Percentiles rank a stretch among this genome's conserved stretches.
phyloP scores from a whole-genome alignment of 2,329 filamentous ascomycete genomes.

The Colletotrichum cuscutae region DNA sequence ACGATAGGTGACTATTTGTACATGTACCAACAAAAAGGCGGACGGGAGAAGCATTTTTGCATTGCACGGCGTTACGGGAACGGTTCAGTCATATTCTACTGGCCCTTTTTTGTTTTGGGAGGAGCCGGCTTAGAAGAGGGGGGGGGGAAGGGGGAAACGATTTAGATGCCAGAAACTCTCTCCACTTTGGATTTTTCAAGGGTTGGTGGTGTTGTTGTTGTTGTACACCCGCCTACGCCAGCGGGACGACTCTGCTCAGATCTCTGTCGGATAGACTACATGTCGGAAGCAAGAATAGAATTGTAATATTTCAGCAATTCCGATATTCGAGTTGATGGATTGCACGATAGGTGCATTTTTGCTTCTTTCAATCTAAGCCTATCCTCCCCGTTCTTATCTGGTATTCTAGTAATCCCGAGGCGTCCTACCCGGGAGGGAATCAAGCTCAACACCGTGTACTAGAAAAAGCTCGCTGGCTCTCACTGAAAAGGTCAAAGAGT shows the following conservation, averaged over 20 bases:
- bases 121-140: not conserved
- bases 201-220: not conserved
- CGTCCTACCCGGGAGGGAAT: not conserved
- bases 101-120: not conserved
- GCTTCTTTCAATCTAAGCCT: not conserved
- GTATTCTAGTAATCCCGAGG: not conserved
- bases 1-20: not conserved
- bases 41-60: conserved; percentile 22
- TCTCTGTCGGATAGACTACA: not conserved
- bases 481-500: not conserved
- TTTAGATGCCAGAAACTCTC: conserved; percentile 12
- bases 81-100: conserved; percentile 6
- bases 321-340: not conserved
- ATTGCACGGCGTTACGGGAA: conserved; percentile 37
- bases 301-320: conserved; percentile 22
- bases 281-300: not conserved
- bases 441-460: not conserved
- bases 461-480: not conserved
- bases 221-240: not conserved
- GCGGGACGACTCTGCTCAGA: not conserved
- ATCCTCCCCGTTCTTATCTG: not conserved
- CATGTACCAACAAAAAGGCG: not conserved
- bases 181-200: conserved; percentile 18
- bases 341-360: not conserved
- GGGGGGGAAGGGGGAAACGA: not conserved